Evolutionary conservation across 2,329 filamentous ascomycete species (phyloP), one percentile per base, ranked within the genome.

Genomic region (Cladosporium phlei): DNA sequence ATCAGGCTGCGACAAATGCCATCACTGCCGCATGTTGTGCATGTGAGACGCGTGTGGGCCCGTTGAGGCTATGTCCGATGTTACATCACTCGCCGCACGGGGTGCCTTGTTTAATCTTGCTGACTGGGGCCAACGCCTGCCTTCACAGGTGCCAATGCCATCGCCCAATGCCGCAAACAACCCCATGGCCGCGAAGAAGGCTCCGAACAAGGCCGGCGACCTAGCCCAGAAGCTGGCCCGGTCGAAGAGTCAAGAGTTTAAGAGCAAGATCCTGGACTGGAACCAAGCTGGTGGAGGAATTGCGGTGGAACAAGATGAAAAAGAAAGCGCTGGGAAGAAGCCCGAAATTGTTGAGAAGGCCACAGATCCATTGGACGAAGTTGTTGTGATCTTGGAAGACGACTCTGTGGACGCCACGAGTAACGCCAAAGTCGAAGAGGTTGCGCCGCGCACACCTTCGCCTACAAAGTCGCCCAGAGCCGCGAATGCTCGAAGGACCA

Each of bases 211-310:
- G 52, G 58, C 59, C 43, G 59, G 44, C 47, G 52, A 63, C 29
- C 48, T 64, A 7, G 57, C 53, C 38, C 48, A 49, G 39, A 52
- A 52, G 28, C 40, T 64, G 35, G 60, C 60, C 10, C 55, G 48
- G 46, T 54, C 52, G 40, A 54, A 52, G 30, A 63, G 60, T 50
- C 62, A 64, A 49, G 61, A 63, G 39, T 63, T 63, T 39, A 52
- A 51, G 25, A 46, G 53, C 22, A 64, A 64, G 54, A 62, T 64
- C 24, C 51, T 55, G 19, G 60, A 58, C 9, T 64, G 62, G 62
- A 61, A 62, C 27, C 43, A 55, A 33, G 52, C 53, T 20, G 61
- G 58, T 17, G 61, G 57, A 37, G 59, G 55, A 4, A 50, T 60
- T 5, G 53, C 50, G 33, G 59, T 59, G 33, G 34, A 54, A 39